Evolutionary conservation across 495 filamentous ascomycete species (phyloP), one percentile per base, ranked within the genome.

Genomic region (Lasiosphaeris hirsuta): DNA sequence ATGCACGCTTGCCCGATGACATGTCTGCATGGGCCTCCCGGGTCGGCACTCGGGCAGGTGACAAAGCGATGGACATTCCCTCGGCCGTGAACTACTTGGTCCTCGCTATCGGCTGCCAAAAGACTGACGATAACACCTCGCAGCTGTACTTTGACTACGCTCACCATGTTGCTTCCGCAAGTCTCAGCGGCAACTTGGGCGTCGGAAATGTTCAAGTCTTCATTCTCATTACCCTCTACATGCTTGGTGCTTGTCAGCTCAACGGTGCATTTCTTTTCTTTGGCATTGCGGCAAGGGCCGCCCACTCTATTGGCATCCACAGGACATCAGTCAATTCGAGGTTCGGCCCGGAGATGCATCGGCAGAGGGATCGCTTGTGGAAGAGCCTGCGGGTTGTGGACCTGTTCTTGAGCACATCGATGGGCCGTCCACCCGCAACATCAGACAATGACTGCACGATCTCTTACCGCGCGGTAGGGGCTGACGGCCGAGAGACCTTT

Each of bases 361-460:
- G 69, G 2, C 71, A 67, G 62, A 72, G 83, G 54, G 83, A 86
- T 50, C 74, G 78, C 11, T 73, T 84, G 0, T 86, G 83, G 83
- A 84, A 81, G 62, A 84, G 81, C 60, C 68, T 86, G 10, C 75
- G 83, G 1, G 78, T 86, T 52, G 71, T 84, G 57, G 83, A 86
- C 55, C 58, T 86, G 6, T 86, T 83, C 51, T 74, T 85, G 35
- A 82, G 78, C 61, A 80, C 80, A 39, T 85, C 81, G 1, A 71
- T 85, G 63, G 83, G 83, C 0, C 75, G 83, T 0, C 83, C 83
- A 1, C 83, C 83, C 0, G 81, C 82, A 1, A 83, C 82, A 1
- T 81, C 80, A 0, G 83, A 85, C 44, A 74, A 78, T 23, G 82
- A 85, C 46, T 80, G 78, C 62, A 84, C 82, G 8, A 76, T 81